Base-by-base conservation (phyloP, 805 yeast genomes). In the Tetrapisispora phaffii region DNA sequence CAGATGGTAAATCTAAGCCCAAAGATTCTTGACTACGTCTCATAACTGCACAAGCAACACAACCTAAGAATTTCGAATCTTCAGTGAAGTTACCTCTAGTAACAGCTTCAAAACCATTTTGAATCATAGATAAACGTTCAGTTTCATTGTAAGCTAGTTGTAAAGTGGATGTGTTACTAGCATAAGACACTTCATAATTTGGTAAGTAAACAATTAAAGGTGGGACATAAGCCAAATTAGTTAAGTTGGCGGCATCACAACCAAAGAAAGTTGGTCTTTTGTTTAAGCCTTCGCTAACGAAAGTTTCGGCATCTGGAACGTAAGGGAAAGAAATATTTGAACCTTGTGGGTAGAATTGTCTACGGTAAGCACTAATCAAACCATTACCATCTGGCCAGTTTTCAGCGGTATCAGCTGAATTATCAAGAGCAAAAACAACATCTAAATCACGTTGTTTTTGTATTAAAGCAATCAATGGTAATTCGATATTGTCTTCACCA, bases 1-100 rank as follows among this genome's bases (percentile, higher is more conserved):
- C 86, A 0, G 72, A 78, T n/a, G 70, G 63, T 47, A 82, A 82
- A 20, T 75, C 70, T 37, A 70, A 63, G 33, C 80, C 79, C 31
- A 72, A 65, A 58, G 90, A 73, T 65, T 86, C 93, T 57, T 81
- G 80, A 39, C 82, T 76, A 61, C 95, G 77, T 66, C 85, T 81
- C 52, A 86, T 73, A 39, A 86, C 74, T 9, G 94, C 95, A 69
- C 96, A 86, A 3, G 85, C 84, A 38, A 86, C 74, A 69, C 96
- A 86, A 10, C 80, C 75, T 41, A 76, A 67, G 79, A 85, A 86
- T 32, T 82, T 77, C 6, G 68, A 62, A 54, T 85, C 94, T 20
- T 80, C 58, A 6, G 94, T 80, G 37, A 77, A 64, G 60, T 85
- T 85, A 48, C 71, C 70, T 57, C 83, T 74, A 1, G 88, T 72